Evolutionary conservation across 495 filamentous ascomycete genomes (phyloP).

Genomic region (Penicillium bovifimosum): DNA sequence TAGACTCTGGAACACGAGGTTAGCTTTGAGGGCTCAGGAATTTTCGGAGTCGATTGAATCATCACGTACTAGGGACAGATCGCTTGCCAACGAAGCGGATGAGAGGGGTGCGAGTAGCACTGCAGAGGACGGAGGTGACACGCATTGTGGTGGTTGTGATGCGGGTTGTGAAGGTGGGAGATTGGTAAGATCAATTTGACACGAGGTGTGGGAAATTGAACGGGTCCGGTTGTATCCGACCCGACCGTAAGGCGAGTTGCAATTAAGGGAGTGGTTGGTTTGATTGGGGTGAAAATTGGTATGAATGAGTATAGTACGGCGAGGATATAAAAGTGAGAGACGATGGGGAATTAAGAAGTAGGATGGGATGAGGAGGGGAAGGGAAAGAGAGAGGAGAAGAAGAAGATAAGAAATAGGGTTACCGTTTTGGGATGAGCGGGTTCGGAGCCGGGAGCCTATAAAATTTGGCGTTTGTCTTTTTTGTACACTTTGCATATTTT

Average conservation of each 20-base stretch:
- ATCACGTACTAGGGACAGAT: constrained; percentile 66
- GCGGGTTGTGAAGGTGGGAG: constrained; percentile 12
- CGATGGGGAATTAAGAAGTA: constrained; percentile 8
- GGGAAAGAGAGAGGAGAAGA: constrained; percentile 9
- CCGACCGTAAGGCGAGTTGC: constrained; percentile 19
- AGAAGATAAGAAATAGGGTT: constrained; percentile 13
- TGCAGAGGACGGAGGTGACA: constrained; percentile 60
- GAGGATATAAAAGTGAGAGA: constrained; percentile 2
- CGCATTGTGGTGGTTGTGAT: constrained; percentile 45
- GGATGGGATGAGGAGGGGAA: constrained; percentile 13
- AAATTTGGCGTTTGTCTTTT: neutral
- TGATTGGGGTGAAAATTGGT: neutral
- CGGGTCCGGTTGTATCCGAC: constrained; percentile 32
- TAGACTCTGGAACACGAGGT: constrained; percentile 44
- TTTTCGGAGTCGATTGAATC: neutral
- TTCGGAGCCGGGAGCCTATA: constrained; percentile 10
- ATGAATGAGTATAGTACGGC: neutral
- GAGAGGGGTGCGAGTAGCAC: constrained; percentile 68
- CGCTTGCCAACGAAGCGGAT: constrained; percentile 94
- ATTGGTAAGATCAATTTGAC: constrained; percentile 16
- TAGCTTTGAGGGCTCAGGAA: constrained; percentile 7
- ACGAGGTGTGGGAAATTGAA: constrained; percentile 25
- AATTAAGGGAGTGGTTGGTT: neutral
- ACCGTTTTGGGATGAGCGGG: constrained; percentile 17
- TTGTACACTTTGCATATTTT: neutral